These are phyloP conservation scores for Ajuga reptans DNA, from an alignment of 305 asterid genomes.

Conservation along the genomic window DNA sequence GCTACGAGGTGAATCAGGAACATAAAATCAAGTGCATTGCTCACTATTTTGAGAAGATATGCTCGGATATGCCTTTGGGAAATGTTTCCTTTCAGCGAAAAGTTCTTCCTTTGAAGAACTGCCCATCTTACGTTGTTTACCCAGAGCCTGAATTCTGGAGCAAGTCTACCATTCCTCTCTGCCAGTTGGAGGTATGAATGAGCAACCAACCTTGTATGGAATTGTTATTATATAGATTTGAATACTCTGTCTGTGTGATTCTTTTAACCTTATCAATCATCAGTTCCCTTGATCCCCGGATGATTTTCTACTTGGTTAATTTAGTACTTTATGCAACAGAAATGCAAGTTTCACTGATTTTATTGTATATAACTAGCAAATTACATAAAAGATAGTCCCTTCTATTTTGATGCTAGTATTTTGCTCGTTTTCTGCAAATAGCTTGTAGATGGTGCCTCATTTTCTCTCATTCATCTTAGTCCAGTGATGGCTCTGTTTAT, in stretches of 20 bases:
- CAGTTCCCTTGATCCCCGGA: conserved; percentile 6
- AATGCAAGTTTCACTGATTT: background rate
- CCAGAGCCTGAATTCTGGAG: conserved; percentile 64
- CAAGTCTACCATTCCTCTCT: conserved; percentile 52
- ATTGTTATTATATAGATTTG: background rate
- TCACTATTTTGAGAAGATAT: conserved; percentile 74
- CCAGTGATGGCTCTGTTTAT: background rate
- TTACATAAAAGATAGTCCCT: background rate
- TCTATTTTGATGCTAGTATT: background rate
- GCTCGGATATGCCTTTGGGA: conserved; percentile 48
- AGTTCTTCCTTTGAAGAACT: conserved; percentile 47
- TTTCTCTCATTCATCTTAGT: background rate
- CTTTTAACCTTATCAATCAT: background rate
- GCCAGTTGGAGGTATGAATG: conserved; percentile 59
- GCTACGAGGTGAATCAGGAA: conserved; percentile 43
- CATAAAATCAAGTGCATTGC: conserved; percentile 73
- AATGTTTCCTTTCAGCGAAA: conserved; percentile 81
- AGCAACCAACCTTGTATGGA: conserved; percentile 10
- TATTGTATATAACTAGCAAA: background rate
- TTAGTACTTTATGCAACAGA: background rate
- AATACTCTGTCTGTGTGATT: background rate
- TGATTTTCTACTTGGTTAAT: background rate
- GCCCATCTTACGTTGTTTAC: conserved; percentile 32
- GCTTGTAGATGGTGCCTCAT: background rate
- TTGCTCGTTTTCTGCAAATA: background rate